These are phyloP conservation scores for Pseudocercospora cruenta DNA, from an alignment of 2,329 filamentous ascomycete species.

Conservation along the genomic window DNA sequence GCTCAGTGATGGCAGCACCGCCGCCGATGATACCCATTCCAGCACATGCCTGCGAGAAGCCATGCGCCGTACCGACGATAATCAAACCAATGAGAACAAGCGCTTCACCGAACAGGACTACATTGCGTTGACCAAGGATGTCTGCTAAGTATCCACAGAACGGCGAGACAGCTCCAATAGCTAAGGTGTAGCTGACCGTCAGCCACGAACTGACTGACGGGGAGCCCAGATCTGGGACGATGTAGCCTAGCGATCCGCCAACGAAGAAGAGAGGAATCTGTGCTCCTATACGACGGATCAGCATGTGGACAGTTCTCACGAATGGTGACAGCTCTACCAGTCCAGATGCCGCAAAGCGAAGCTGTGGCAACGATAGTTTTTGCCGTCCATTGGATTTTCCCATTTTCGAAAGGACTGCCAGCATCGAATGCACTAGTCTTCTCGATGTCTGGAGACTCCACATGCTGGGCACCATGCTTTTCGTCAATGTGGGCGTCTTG, in stretches of 20 bases:
- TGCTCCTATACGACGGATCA: slow-evolving; percentile 8
- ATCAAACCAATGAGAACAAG: slow-evolving; percentile 17
- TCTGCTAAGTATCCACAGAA: slow-evolving; percentile 25
- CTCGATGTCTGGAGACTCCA: background rate
- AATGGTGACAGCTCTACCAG: background rate
- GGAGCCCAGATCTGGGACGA: slow-evolving; percentile 19
- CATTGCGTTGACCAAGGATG: slow-evolving; percentile 19
- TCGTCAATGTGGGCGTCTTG: background rate
- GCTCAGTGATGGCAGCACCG: slow-evolving; percentile 22
- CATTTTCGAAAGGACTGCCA: background rate
- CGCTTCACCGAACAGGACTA: slow-evolving; percentile 16
- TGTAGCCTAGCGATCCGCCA: slow-evolving; percentile 17
- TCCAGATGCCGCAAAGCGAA: slow-evolving; percentile 14
- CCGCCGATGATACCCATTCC: slow-evolving; percentile 19
- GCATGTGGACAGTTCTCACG: too few relatives aligned
- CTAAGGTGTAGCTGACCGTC: slow-evolving; percentile 20
- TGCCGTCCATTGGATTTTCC: background rate
- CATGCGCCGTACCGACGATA: slow-evolving; percentile 19
- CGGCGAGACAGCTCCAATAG: slow-evolving; percentile 21
- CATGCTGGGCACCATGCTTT: background rate
- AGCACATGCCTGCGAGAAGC: slow-evolving; percentile 17
- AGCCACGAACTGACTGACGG: slow-evolving; percentile 18
- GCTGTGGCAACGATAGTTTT: slow-evolving; percentile 13
- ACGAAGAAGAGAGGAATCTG: slow-evolving; percentile 23
- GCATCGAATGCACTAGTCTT: background rate